Conservation (phyloP, 352 stramenopile genomes). For the Globisporangium splendens region DNA sequence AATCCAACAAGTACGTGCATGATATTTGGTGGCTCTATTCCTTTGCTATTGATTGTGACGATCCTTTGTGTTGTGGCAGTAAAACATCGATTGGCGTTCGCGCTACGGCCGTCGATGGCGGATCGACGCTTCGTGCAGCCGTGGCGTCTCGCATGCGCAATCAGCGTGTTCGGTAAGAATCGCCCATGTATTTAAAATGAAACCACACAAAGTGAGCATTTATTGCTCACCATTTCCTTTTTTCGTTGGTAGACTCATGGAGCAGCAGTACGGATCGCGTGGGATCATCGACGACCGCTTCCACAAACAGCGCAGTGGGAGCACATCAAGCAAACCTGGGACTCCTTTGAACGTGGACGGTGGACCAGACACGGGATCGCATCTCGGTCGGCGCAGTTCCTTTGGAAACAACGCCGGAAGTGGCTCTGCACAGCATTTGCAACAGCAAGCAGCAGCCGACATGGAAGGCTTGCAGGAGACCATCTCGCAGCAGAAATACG, state of each 20-base stretch:
- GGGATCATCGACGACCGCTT: constrained; percentile 30
- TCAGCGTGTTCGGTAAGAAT: constrained; percentile 53
- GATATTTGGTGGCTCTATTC: neutral
- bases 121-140: constrained; percentile 67
- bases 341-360: too few species aligned
- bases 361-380: too few species aligned
- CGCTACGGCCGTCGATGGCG: constrained; percentile 69
- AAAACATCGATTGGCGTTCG: constrained; percentile 53
- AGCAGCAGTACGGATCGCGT: constrained; percentile 65
- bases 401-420: neutral
- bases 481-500: constrained; percentile 69
- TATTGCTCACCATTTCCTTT: neutral
- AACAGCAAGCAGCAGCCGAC: constrained; percentile 14
- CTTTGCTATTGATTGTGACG: neutral
- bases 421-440: neutral
- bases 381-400: too few species aligned
- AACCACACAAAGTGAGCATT: too few species aligned
- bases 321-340: too few species aligned
- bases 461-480: constrained; percentile 49
- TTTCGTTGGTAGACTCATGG: constrained; percentile 56
- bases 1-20: constrained; percentile 18
- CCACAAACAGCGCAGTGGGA: constrained; percentile 12
- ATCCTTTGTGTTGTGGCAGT: neutral
- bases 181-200: too few species aligned
- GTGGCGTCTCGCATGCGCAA: constrained; percentile 83